Conservation (phyloP, 2,329 filamentous ascomycete species). For the Amphichorda felina region DNA sequence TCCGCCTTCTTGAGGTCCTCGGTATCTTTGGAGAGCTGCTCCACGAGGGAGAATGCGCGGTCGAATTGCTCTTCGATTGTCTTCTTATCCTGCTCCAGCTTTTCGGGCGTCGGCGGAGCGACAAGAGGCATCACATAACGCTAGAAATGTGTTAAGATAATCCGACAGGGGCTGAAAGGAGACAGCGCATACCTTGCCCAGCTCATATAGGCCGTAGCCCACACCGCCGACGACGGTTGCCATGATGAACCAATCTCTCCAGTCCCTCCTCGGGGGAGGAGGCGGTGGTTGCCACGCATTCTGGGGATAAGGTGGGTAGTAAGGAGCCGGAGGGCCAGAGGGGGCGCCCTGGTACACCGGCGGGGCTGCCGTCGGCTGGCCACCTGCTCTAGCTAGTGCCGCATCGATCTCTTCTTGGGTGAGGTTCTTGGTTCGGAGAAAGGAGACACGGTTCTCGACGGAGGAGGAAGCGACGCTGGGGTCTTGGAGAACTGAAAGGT, state of each 20-base stretch:
- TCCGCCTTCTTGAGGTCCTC: conserved; percentile 79
- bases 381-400: conserved; percentile 65
- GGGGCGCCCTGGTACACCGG: conserved; percentile 15
- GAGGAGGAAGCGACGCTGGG: conserved; percentile 81
- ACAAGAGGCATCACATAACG: conserved; percentile 88
- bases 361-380: conserved; percentile 20
- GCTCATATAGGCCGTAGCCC: conserved; percentile 75
- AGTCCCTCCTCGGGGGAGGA: conserved; percentile 68
- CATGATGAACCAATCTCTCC: conserved; percentile 99
- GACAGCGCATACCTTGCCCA: conserved; percentile 57
- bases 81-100: conserved; percentile 88
- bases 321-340: conserved; percentile 28
- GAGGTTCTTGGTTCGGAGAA: conserved; percentile 91
- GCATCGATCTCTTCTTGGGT: conserved; percentile 90
- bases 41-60: conserved; percentile 79
- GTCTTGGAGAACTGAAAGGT: conserved; percentile 69
- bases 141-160: conserved; percentile 33
- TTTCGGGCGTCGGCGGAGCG: conserved; percentile 83
- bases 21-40: conserved; percentile 86
- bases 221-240: conserved; percentile 87
- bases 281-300: conserved; percentile 47
- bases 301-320: conserved; percentile 36
- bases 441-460: conserved; percentile 85
- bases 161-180: neutral
- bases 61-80: conserved; percentile 89